Evolutionary conservation across 1,284 basidiomycete species (phyloP), one percentile per base, ranked within the genome.

Genomic region (Coniferiporia weirii): DNA sequence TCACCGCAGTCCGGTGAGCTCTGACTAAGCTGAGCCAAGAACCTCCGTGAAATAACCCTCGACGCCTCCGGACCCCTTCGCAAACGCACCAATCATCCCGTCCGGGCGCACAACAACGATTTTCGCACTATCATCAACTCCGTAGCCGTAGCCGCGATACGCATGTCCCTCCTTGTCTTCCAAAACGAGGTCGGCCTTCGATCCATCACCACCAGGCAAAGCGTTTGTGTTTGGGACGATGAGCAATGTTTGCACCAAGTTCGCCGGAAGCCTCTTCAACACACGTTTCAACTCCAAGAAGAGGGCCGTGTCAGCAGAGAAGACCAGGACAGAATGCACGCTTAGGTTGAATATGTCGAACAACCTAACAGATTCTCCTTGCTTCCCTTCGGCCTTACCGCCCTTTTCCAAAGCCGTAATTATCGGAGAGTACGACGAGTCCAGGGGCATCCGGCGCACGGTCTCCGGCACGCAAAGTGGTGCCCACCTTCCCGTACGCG

Each of bases 151-250:
- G 1, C 71, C 67, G 5, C 63, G 59, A 57, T 73, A 68, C 1
- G 75, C 75, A 61, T 76, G 71, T 5, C 70, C 72, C 8, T 67
- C 65, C 3, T 59, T 55, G 65, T 79, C 77, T 61, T 72, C 72
- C 1, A 77, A 56, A 10, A 75, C 66, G n/a, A 65, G 64, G 27
- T 27, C 27, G 5, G 27, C 27, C 27, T 27, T 27, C 27, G 27
- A 27, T 27, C 5, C 27, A 3, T 27, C 27, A 27, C 27, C 27
- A 27, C 27, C 27, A 5, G 27, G 5, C 5, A 27, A 27, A 27
- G 27, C 27, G 27, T 27, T 27, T 27, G 27, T 27, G 27, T 5
- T 27, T 5, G 27, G 27, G 27, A 27, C 27, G 27, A 27, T 27
- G 27, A 27, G 27, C 27, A 27, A 3, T 27, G 27, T 27, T 27